Conservation (phyloP, 371 early-diverging fungal species). For the Mortierella sp. region DNA sequence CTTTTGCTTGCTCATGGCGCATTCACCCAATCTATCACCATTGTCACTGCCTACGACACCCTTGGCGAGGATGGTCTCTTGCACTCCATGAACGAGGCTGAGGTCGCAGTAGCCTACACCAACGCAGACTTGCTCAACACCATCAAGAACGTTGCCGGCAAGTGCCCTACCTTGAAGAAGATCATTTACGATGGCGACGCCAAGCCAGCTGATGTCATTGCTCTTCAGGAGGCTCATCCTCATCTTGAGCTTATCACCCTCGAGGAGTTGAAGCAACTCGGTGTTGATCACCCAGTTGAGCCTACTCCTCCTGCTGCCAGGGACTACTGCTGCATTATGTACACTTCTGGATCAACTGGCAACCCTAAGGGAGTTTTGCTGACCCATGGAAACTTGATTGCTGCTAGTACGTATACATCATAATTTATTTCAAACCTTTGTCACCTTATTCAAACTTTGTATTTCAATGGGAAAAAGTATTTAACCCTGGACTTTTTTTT, state of each 20-base stretch:
- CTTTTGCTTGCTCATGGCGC: constrained; percentile 73
- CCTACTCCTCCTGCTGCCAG: constrained; percentile 70
- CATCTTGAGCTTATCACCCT: constrained; percentile 60
- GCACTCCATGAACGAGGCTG: constrained; percentile 88
- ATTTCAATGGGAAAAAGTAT: constrained; percentile 3
- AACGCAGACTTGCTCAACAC: constrained; percentile 82
- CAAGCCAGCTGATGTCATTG: constrained; percentile 58
- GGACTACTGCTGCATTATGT: constrained; percentile 91
- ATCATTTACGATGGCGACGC: constrained; percentile 85
- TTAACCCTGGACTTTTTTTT: constrained; percentile 1
- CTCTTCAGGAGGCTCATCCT: constrained; percentile 44
- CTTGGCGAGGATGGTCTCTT: constrained; percentile 89
- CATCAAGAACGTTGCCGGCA: constrained; percentile 66
- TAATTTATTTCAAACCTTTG: neutral
- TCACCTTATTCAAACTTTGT: no score
- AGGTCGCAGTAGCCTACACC: constrained; percentile 83
- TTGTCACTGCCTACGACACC: constrained; percentile 90
- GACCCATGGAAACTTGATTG: constrained; percentile 86
- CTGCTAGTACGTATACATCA: constrained; percentile 50
- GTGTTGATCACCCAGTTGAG: constrained; percentile 70
- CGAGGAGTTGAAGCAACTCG: constrained; percentile 72
- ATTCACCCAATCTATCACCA: constrained; percentile 77
- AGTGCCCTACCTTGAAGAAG: constrained; percentile 72
- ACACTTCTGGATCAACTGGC: constrained; percentile 96
- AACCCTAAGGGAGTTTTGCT: constrained; percentile 91